phyloP scores from a whole-genome alignment of 192 early-diverging fungal genomes.

The Coemansia sp. region DNA sequence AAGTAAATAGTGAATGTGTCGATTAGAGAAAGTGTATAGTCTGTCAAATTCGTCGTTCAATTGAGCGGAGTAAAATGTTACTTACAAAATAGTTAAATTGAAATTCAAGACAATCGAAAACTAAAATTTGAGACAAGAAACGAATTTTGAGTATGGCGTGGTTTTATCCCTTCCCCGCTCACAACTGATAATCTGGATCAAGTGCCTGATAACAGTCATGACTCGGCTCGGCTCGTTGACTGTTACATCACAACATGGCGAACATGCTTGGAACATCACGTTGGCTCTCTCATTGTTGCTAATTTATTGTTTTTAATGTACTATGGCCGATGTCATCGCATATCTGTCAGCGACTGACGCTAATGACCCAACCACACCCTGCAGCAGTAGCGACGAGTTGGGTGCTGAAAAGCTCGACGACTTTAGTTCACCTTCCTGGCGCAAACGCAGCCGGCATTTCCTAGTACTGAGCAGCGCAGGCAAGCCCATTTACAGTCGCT shows the following conservation, averaged over 20 bases:
- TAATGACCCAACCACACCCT: background rate
- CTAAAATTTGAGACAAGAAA: background rate
- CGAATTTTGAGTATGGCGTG: conserved; percentile 6
- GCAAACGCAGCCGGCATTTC: conserved; percentile 73
- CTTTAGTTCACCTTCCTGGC: conserved; percentile 47
- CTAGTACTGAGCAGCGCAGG: conserved; percentile 92
- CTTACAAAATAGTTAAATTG: conserved; percentile 3
- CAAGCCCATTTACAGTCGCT: conserved; percentile 92
- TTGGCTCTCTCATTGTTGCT: background rate
- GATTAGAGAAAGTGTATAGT: conserved; percentile 1
- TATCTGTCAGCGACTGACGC: background rate
- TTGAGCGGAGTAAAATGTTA: background rate
- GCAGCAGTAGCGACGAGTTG: background rate
- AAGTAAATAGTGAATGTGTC: background rate
- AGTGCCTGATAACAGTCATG: background rate
- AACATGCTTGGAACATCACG: too few species aligned
- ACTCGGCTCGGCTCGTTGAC: background rate
- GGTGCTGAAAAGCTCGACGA: conserved; percentile 46
- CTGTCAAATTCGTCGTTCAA: background rate
- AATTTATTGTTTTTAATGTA: background rate
- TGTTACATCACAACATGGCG: background rate
- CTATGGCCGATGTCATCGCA: background rate
- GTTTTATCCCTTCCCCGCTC: background rate
- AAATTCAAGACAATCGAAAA: conserved; percentile 8
- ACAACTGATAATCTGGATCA: conserved; percentile 4